These are phyloP conservation scores for Bryum argenteum DNA, from an alignment of 225 moss, liverwort and hornwort genomes.

Conservation along the genomic window DNA sequence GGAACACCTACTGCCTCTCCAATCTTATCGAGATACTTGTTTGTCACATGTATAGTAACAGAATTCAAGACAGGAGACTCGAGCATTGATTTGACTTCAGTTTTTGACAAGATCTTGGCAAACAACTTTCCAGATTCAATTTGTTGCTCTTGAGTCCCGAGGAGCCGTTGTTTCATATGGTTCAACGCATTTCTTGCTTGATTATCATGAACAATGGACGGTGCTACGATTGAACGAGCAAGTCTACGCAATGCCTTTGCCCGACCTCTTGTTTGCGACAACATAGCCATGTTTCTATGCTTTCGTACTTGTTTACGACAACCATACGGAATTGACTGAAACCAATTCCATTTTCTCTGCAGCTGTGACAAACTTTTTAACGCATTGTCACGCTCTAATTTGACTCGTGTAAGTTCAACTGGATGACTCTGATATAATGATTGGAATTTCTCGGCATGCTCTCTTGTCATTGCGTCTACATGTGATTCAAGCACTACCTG, in stretches of 20 bases:
- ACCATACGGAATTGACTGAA: not conserved
- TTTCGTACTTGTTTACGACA: not conserved
- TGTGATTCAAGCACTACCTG: not conserved
- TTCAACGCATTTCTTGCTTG: not conserved
- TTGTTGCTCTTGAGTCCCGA: not conserved
- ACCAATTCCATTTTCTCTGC: not conserved
- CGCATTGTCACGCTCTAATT: not conserved
- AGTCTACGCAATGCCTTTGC: not conserved
- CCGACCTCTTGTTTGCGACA: not conserved
- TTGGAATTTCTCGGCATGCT: not conserved
- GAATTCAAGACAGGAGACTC: not conserved
- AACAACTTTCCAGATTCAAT: not conserved
- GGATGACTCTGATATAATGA: not conserved
- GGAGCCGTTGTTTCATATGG: not conserved
- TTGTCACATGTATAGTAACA: not conserved
- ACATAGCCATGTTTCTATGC: not conserved
- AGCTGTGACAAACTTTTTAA: not conserved
- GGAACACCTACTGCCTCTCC: not conserved
- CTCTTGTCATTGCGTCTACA: not conserved
- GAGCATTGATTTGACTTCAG: not conserved
- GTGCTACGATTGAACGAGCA: not conserved
- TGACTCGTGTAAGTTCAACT: not conserved
- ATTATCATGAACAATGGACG: not conserved
- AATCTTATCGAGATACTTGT: not conserved
- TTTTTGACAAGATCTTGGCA: not conserved